Percentiles rank a stretch among this genome's conserved stretches.
Conservation (phyloP, 2,329 filamentous ascomycete genomes). For the Colletotrichum australisinense region DNA sequence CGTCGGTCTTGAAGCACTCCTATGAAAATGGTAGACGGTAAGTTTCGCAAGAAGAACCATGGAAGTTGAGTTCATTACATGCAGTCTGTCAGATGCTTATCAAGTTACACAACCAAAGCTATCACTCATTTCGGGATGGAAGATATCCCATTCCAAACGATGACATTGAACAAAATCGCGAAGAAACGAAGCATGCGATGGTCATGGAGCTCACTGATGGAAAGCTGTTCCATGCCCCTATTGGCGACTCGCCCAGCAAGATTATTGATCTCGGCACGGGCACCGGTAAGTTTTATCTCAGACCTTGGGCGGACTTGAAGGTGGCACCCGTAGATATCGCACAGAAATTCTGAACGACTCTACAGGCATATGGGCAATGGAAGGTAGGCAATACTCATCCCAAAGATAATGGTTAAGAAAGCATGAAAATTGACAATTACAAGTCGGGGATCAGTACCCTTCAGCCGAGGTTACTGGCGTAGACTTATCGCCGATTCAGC, state of each 20-base stretch:
- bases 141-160: slow-evolving; percentile 43
- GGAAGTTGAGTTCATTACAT: not conserved
- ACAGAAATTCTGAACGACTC: not conserved
- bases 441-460: slow-evolving; percentile 26
- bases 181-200: slow-evolving; percentile 46
- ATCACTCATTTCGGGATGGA: slow-evolving; percentile 1
- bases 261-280: slow-evolving; percentile 45
- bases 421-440: slow-evolving; percentile 17
- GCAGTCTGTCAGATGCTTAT: not conserved
- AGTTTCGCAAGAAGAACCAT: not conserved
- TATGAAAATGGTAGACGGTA: not conserved
- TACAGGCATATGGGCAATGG: slow-evolving; percentile 26
- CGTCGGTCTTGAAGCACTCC: not conserved
- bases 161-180: slow-evolving; percentile 41
- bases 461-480: slow-evolving; percentile 39
- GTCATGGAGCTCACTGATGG: slow-evolving; percentile 41
- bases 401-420: slow-evolving; percentile 24
- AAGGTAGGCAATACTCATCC: not conserved
- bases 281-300: slow-evolving; percentile 27
- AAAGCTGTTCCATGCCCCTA: slow-evolving; percentile 44
- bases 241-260: slow-evolving; percentile 42
- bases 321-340: not conserved
- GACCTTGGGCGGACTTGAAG: too few relatives aligned
- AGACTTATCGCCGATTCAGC: slow-evolving; percentile 42
- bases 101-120: not conserved